Percentiles rank a stretch among this genome's conserved stretches.
Evolutionary conservation across 345 rosid species (phyloP).

Genomic region (Bruguiera parviflora): DNA sequence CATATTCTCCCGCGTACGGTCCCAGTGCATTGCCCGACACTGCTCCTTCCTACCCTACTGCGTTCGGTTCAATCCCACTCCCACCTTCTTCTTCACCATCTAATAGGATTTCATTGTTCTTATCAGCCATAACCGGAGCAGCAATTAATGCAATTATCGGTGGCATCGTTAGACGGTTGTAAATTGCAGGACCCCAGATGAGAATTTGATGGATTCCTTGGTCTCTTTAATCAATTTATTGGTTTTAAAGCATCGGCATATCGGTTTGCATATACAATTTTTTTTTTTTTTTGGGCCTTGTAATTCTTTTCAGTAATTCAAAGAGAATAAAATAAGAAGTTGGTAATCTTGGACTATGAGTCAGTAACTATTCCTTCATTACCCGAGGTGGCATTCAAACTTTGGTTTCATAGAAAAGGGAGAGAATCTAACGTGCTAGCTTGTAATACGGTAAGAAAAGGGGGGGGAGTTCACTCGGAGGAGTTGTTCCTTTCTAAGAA

Average conservation of each 20-base stretch:
- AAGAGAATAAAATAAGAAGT: conserved; percentile 1
- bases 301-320: conserved; percentile 1
- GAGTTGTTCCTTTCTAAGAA: not conserved
- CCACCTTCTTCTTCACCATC: conserved; percentile 40
- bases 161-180: not conserved
- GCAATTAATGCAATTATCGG: not conserved
- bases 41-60: conserved; percentile 66
- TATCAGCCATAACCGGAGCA: not conserved
- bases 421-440: too few species aligned
- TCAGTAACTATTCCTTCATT: too few species aligned
- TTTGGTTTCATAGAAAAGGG: not conserved
- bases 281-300: not conserved
- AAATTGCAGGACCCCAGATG: not conserved
- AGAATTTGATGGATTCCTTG: not conserved
- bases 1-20: conserved; percentile 46
- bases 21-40: conserved; percentile 48
- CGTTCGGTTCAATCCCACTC: conserved; percentile 68
- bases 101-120: not conserved
- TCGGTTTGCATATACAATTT: not conserved
- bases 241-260: not conserved
- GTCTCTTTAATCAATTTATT: not conserved
- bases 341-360: too few species aligned
- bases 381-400: not conserved
- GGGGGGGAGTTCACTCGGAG: too few species aligned
- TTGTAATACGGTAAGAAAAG: too few species aligned